phyloP scores from a whole-genome alignment of 140 eudicot species.

The Cichorium intybus region DNA sequence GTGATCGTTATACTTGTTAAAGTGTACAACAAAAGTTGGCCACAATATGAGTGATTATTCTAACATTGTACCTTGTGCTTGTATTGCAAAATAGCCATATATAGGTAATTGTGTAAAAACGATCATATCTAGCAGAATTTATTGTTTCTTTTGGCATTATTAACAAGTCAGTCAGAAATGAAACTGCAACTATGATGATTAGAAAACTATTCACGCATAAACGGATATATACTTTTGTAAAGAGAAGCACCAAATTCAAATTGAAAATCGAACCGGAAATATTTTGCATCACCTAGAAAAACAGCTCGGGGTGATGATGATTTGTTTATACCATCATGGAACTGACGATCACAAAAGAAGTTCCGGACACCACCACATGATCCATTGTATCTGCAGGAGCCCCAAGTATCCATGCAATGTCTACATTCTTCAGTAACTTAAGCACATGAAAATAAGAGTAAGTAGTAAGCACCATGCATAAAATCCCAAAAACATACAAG shows the following conservation, averaged over 20 bases:
- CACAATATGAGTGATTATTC: too few species aligned
- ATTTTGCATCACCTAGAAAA: slow-evolving; percentile 20
- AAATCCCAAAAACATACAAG: background rate
- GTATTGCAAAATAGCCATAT: too few species aligned
- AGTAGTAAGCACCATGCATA: background rate
- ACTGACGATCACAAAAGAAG: slow-evolving; percentile 13
- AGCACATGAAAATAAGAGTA: slow-evolving; percentile 8
- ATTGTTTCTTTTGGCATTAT: too few species aligned
- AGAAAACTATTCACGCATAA: too few species aligned
- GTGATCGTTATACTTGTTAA: background rate
- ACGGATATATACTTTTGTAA: too few species aligned
- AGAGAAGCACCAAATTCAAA: background rate
- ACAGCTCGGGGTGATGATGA: slow-evolving; percentile 24
- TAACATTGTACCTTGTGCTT: too few species aligned
- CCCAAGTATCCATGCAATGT: slow-evolving; percentile 12
- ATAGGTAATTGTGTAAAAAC: too few species aligned
- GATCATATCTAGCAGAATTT: background rate
- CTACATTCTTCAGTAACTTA: slow-evolving; percentile 27
- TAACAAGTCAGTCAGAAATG: background rate
- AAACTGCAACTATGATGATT: too few species aligned
- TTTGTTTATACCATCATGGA: slow-evolving; percentile 2
- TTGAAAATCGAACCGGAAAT: background rate
- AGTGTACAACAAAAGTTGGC: too few species aligned
- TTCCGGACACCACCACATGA: slow-evolving; percentile 16
- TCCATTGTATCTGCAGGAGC: slow-evolving; percentile 9